A percentile compares a stretch with the other conserved stretches of the same genome.
These are phyloP conservation scores for Vachellia pachyceras DNA, from an alignment of 306 rosid species.

Conservation along the genomic window DNA sequence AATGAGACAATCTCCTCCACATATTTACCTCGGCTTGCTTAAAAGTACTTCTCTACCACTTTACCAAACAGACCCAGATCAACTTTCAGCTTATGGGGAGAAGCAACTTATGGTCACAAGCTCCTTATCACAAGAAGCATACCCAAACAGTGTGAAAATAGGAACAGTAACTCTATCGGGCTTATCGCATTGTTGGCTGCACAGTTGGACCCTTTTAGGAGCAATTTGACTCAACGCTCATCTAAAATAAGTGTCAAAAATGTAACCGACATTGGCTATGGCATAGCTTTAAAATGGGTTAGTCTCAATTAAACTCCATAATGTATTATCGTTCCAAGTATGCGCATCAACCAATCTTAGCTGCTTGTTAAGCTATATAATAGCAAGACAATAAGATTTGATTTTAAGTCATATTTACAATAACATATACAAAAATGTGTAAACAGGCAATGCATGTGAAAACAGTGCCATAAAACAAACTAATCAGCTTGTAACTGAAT, in stretches of 20 bases:
- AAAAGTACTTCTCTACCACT: no score
- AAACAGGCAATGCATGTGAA: neutral
- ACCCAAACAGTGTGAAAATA: no score
- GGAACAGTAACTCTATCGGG: no score
- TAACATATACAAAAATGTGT: neutral
- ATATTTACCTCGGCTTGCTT: no score
- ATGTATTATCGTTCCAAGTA: conserved; percentile 1
- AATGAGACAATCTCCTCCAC: no score
- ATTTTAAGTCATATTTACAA: neutral
- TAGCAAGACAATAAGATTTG: conserved; percentile 15
- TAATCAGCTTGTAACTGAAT: conserved; percentile 64
- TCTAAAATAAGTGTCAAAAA: neutral
- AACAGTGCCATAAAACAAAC: neutral
- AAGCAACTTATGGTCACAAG: no score
- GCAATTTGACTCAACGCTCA: neutral
- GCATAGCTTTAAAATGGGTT: neutral
- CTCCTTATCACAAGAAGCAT: no score
- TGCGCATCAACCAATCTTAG: conserved; percentile 2
- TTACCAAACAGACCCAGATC: no score
- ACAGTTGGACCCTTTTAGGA: neutral
- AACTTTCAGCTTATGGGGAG: no score
- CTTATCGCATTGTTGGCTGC: no score
- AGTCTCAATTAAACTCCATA: neutral
- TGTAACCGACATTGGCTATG: neutral
- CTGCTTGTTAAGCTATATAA: neutral